Evolutionary conservation across 139 green algal species (phyloP), one percentile per base, ranked within the genome.

Genomic region (Medakamo hakoo): DNA sequence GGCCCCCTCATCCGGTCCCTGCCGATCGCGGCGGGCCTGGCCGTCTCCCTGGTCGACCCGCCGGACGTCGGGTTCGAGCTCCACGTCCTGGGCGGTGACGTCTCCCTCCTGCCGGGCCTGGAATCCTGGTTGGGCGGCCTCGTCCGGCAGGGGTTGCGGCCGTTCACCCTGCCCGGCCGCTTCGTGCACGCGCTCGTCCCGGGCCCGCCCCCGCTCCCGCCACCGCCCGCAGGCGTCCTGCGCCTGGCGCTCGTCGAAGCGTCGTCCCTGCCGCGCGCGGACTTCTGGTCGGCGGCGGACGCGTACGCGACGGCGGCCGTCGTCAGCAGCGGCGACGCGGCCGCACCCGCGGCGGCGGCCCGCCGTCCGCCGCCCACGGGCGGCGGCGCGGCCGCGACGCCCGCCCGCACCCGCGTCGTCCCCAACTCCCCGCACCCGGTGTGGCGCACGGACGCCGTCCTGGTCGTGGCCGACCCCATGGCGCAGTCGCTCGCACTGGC

Each of bases 41-140:
- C 40, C 9, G 40, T 75, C 4, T 63, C 70, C 5, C 55, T 75
- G 27, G 65, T 71, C 14, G 60, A 71, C 56, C 66, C 69, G 70
- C 74, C 74, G 2, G 58, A 60, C 9, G 74, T 77, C 62, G 59
- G 49, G n/a, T 77, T 77, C 57, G 63, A 77, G 27, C 60, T 80
- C 3, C 69, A 58, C 1, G 27, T 77, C 23, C 68, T 66, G 21
- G 74, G 74, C 19, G 74, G 74, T 1, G 70, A 80, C 29, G 48
- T 70, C 24, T 58, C 55, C 16, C 24, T 77, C 18, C 31, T 80
- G 63, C 74, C 74, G 2, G 74, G 74, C 25, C 60, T 80, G 67
- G 74, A 80, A 29, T 31, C 60, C 24, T 80, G 74, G 74, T 57
- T 80, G 32, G 67, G 67, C 55, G 59, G 57, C 49, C 59, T 79